Base-by-base conservation (phyloP, 768 basidiomycete genomes). In the Termitomyces sp. region DNA sequence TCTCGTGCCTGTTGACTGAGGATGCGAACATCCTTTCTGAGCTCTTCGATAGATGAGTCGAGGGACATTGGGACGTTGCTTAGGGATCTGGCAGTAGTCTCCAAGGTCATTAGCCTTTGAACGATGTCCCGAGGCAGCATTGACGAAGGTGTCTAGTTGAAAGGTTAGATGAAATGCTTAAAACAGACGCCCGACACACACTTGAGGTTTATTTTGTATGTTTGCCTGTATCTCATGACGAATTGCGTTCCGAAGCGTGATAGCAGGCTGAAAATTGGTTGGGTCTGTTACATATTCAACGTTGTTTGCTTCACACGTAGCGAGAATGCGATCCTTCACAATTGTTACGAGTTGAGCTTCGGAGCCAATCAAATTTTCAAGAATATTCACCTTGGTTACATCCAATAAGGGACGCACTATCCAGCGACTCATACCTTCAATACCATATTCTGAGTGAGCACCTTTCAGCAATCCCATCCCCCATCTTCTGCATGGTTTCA, bases 221-320 rank as follows among this genome's bases (percentile, higher is more conserved):
- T 52, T 68, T 49, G 59, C 55, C 44, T 63, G 32, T 62, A 72
- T 54, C 84, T 71, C 62, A 72, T 84, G 77, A n/a, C 92, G 85
- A 39, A 94, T 79, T 18, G 84, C 82, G 72, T 94, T 94, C 18
- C 92, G 81, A 39, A 86, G 71, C 0, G 92, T 92, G 45, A 90
- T 60, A 6, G 80, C 79, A 2, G 91, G 89, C 65, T 92, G 87
- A 59, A 87, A 85, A 68, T 94, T 94, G 18, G 91, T 89, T 0
- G 75, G 71, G 67, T 94, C 92, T 20, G 76, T 74, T 45, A 88
- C 78, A 71, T 88, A 94, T 60, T 79, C 74, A 8, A 93, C 70
- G 1, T 73, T 70, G 63, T 91, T 76, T 12, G 75, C 83, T 49
- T 86, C 80, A 65, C 92, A 94, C 0, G 92, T 94, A 8, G 87